Base-by-base conservation (phyloP, 805 yeast species). In the Kodamaea neixiangensis region DNA sequence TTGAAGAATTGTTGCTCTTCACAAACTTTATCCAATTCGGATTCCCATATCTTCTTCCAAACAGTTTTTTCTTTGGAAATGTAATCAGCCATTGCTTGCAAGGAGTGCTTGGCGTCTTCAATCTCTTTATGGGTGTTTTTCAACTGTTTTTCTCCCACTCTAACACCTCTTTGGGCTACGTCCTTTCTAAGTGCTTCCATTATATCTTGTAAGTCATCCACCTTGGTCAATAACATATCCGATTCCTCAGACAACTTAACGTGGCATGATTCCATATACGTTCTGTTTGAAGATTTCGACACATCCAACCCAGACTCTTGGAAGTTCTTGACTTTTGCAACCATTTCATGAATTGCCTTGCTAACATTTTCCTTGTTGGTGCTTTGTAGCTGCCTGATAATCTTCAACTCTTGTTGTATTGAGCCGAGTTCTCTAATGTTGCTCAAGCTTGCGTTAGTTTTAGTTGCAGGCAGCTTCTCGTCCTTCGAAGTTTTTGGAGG, bases 1-100 rank as follows among this genome's bases (percentile, higher is more conserved):
- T 88, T 88, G 69, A 92, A 83, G 65, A 90, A 90, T 57, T 93
- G 96, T 66, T 94, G 98, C 62, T 92, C 97, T 61, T 90, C 96
- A 56, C 96, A 87, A 11, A 94, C 93, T 34, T 86, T 85, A 54
- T 90, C 94, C 50, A 94, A 77, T 63, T 91, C 97, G 4, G 85
- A 73, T 63, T 92, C 97, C 97, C 99, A 93, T 7, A 89, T 85
- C 57, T 81, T 81, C 63, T 89, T 88, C 97, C 98, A 91, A 29
- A 82, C 83, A 5, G 91, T 85, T 56, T 87, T 87, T 62, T 91
- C 98, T 3, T 74, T 72, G 1, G 67, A 60, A 37, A 94, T 85
- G 60, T 81, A 90, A 3, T 69, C 69, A n/a, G 78, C 75, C 78
- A 91, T 79, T 1, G 67, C 67, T 1, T 66, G 66, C 40, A 93